These are phyloP conservation scores for Protomyces arabidopsidicola DNA, from an alignment of 1,139 yeast genomes.

Conservation along the genomic window DNA sequence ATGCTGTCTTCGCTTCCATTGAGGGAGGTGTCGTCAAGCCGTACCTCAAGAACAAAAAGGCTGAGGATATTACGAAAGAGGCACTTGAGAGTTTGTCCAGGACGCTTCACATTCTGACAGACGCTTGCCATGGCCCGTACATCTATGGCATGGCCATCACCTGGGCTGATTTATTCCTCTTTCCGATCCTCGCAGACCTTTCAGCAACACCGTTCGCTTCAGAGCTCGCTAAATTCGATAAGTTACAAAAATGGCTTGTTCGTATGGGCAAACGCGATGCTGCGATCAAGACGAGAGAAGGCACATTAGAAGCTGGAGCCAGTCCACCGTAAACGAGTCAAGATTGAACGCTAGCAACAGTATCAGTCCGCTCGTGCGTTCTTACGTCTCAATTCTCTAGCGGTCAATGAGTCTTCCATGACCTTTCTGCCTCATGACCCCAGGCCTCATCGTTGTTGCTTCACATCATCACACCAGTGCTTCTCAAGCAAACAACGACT, in stretches of 20 bases:
- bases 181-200: conserved; percentile 20
- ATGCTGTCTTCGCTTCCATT: conserved; percentile 12
- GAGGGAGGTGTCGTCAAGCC: conserved; percentile 21
- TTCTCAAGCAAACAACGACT: background rate
- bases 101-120: background rate
- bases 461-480: background rate
- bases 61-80: background rate
- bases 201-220: conserved; percentile 15
- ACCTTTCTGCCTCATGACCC: background rate
- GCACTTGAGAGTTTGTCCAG: conserved; percentile 1
- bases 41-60: conserved; percentile 1
- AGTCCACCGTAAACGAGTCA: background rate
- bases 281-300: conserved; percentile 5
- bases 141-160: conserved; percentile 19
- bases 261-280: conserved; percentile 20
- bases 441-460: background rate
- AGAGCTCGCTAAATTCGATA: conserved; percentile 1
- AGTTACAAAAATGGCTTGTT: conserved; percentile 3
- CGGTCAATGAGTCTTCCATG: background rate
- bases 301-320: conserved; percentile 13
- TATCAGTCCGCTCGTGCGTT: background rate
- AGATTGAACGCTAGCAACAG: background rate
- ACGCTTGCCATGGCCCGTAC: conserved; percentile 11
- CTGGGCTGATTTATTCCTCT: conserved; percentile 21
- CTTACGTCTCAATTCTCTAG: background rate